Conservation (phyloP, 139 green algal species). For the Trebouxia sp. region DNA sequence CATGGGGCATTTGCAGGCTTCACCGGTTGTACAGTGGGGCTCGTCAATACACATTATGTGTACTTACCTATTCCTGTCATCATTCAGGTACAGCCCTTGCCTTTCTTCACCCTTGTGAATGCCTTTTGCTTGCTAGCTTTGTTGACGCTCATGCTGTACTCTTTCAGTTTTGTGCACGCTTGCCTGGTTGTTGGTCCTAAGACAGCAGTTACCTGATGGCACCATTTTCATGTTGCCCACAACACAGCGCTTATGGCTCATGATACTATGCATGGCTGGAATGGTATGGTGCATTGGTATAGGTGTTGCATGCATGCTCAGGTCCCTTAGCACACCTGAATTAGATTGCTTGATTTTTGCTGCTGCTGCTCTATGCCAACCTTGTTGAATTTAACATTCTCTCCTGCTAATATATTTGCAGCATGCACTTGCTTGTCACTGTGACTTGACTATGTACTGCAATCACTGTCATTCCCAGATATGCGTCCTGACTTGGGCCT, state of each 20-base stretch:
- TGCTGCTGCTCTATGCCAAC: background rate
- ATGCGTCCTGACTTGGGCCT: background rate
- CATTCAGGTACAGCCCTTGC: constrained; percentile 1
- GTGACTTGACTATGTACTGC: background rate
- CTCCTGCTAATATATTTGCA: background rate
- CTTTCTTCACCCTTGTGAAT: background rate
- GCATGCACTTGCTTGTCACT: background rate
- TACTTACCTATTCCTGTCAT: constrained; percentile 87
- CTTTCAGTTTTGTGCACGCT: too few relatives aligned
- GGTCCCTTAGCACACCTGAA: too few relatives aligned
- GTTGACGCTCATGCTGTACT: too few relatives aligned
- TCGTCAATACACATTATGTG: constrained; percentile 95
- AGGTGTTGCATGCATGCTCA: too few relatives aligned
- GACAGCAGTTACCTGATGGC: background rate
- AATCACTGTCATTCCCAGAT: background rate
- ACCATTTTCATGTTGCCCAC: background rate
- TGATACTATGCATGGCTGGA: too few relatives aligned
- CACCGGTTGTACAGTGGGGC: constrained; percentile 89
- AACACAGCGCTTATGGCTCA: too few relatives aligned
- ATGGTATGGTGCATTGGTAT: too few relatives aligned
- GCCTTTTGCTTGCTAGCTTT: background rate
- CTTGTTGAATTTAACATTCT: background rate
- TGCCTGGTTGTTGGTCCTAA: too few relatives aligned
- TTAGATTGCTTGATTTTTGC: too few relatives aligned
- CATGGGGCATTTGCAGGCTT: constrained; percentile 95